A percentile compares a stretch with the other conserved stretches of the same genome.
These are phyloP conservation scores for Madurella fahalii DNA, from an alignment of 2,329 filamentous ascomycete genomes.

Conservation along the genomic window DNA sequence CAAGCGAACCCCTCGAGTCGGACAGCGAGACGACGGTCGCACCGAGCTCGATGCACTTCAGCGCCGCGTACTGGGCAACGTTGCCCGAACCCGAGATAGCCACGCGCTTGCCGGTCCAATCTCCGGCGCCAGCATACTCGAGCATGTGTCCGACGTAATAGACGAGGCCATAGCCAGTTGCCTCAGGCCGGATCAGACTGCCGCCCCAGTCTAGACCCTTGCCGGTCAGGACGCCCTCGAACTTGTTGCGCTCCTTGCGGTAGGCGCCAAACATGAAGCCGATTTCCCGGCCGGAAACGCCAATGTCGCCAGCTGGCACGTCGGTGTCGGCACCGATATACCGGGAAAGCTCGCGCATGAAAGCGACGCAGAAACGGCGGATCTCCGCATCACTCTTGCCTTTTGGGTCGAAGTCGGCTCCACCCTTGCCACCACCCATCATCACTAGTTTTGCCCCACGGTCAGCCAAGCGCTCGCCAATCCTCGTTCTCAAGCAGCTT, in stretches of 20 bases:
- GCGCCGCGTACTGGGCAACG: conserved; percentile 94
- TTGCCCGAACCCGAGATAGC: conserved; percentile 96
- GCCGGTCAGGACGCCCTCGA: conserved; percentile 93
- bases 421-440: conserved; percentile 98
- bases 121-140: conserved; percentile 78
- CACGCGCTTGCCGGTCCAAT: conserved; percentile 86
- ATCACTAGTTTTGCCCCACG: conserved; percentile 54
- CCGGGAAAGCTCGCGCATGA: conserved; percentile 93
- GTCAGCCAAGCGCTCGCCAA: conserved; percentile 24
- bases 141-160: conserved; percentile 99
- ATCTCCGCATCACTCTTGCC: conserved; percentile 97
- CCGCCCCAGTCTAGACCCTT: conserved; percentile 95
- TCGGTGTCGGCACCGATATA: conserved; percentile 97
- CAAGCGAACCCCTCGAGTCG: conserved; percentile 81
- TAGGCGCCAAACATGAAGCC: conserved; percentile 95
- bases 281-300: conserved; percentile 86
- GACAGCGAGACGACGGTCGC: conserved; percentile 89
- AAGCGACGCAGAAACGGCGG: conserved; percentile 90
- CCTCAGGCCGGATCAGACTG: conserved; percentile 86
- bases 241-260: conserved; percentile 80
- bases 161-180: conserved; percentile 92
- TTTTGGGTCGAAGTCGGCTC: conserved; percentile 98
- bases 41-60: conserved; percentile 95
- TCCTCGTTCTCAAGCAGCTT: conserved; percentile 8
- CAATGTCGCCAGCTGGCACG: conserved; percentile 95